Evolutionary conservation across 345 rosid species (phyloP).

Genomic region (Crucihimalaya himalaica): DNA sequence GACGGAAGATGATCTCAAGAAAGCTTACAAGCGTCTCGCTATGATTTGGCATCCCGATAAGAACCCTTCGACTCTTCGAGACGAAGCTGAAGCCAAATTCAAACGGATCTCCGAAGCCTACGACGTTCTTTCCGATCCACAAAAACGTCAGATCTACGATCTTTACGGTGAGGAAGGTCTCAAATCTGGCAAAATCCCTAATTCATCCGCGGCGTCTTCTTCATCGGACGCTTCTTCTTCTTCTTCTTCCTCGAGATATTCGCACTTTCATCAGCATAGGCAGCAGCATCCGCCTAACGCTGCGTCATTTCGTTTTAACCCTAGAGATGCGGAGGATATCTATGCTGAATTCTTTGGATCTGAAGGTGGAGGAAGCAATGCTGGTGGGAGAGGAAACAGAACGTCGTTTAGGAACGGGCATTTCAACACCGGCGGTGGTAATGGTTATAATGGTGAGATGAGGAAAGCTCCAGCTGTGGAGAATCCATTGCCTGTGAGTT

Average conservation of each 20-base stretch:
- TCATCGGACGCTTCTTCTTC: constrained; percentile 45
- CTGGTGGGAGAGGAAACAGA: constrained; percentile 43
- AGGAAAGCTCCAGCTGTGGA: constrained; percentile 64
- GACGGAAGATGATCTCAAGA: constrained; percentile 79
- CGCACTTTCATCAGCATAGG: constrained; percentile 42
- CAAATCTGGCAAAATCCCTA: constrained; percentile 77
- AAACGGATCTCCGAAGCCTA: constrained; percentile 93
- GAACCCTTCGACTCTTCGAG: constrained; percentile 62
- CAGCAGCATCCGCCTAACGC: constrained; percentile 46
- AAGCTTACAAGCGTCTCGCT: constrained; percentile 85
- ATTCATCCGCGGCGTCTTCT: constrained; percentile 37
- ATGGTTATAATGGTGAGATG: constrained; percentile 28
- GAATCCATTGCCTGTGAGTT: constrained; percentile 65
- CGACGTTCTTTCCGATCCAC: constrained; percentile 72
- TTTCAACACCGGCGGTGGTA: constrained; percentile 20
- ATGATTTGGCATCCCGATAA: constrained; percentile 99
- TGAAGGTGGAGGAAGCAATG: constrained; percentile 45
- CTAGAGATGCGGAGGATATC: constrained; percentile 76
- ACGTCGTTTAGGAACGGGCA: constrained; percentile 45
- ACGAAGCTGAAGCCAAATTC: constrained; percentile 88
- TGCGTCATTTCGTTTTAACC: constrained; percentile 59
- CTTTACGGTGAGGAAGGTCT: constrained; percentile 85
- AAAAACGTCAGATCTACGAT: constrained; percentile 96
- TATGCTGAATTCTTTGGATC: constrained; percentile 80
- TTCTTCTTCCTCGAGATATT: constrained; percentile 32